phyloP scores from a whole-genome alignment of 192 early-diverging fungal species.

The Podila clonocystis region DNA sequence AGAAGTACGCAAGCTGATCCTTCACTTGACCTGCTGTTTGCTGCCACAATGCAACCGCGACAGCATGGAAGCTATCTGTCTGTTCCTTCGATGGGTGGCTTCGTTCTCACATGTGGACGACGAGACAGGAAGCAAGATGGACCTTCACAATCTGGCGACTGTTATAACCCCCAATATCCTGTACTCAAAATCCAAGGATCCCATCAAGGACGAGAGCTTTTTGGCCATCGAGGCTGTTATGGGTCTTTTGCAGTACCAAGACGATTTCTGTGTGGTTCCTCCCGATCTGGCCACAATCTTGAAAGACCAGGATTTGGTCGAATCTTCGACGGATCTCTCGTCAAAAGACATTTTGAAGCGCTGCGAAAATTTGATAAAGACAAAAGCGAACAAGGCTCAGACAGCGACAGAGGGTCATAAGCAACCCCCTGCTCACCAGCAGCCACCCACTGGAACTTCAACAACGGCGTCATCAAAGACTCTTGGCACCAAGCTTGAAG shows the following conservation, averaged over 20 bases:
- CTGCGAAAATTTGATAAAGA: conserved; percentile 60
- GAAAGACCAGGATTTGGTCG: conserved; percentile 55
- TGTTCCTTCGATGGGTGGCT: conserved; percentile 88
- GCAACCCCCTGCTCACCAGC: background rate
- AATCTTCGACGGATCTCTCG: conserved; percentile 57
- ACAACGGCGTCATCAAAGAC: background rate
- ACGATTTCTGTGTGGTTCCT: conserved; percentile 71
- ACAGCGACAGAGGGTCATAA: conserved; percentile 20
- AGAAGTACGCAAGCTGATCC: conserved; percentile 66
- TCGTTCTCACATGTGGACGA: conserved; percentile 73
- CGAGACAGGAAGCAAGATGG: conserved; percentile 91
- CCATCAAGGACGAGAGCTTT: conserved; percentile 76
- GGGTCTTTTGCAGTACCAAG: conserved; percentile 70
- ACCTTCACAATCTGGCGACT: conserved; percentile 89
- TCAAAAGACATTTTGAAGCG: conserved; percentile 64
- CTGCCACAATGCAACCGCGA: conserved; percentile 93
- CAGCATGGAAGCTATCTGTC: conserved; percentile 87
- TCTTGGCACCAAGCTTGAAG: background rate
- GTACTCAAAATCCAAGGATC: conserved; percentile 86
- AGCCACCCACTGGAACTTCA: background rate
- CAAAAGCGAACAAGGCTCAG: conserved; percentile 51
- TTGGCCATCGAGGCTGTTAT: conserved; percentile 74
- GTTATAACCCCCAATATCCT: conserved; percentile 96
- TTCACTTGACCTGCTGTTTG: conserved; percentile 86
- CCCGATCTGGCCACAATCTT: conserved; percentile 62